A percentile compares a stretch with the other conserved stretches of the same genome.
These are phyloP conservation scores for Vaccinium macrocarpon DNA, from an alignment of 148 eudicot species.

Conservation along the genomic window DNA sequence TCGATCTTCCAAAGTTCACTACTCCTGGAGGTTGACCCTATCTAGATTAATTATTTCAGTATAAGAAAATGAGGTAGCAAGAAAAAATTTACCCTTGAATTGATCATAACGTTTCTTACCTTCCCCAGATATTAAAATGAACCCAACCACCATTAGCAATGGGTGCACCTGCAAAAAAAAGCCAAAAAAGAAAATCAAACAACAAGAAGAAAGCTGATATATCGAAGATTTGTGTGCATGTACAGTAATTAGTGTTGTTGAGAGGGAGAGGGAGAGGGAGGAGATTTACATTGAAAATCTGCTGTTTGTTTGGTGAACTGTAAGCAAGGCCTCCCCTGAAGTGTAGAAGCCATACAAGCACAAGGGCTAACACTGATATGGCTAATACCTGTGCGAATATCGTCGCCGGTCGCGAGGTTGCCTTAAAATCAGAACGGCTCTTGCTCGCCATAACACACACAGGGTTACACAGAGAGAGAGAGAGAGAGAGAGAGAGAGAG, in stretches of 20 bases:
- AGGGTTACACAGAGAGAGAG: not conserved
- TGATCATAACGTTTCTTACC: conserved; percentile 29
- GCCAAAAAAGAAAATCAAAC: not conserved
- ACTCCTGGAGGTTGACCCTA: not conserved
- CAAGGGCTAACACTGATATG: conserved; percentile 31
- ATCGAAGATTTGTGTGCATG: not conserved
- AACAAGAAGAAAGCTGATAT: not conserved
- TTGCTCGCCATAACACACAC: conserved; percentile 5
- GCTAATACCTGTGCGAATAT: conserved; percentile 49
- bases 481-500: not conserved
- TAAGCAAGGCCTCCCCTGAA: conserved; percentile 60
- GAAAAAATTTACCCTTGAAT: not conserved
- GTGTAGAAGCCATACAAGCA: conserved; percentile 59
- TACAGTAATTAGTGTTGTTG: not conserved
- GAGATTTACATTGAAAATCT: conserved; percentile 55
- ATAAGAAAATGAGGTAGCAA: not conserved
- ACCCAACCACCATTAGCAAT: conserved; percentile 45
- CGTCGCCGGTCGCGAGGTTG: conserved; percentile 26
- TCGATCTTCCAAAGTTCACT: not conserved
- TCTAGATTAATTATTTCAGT: not conserved
- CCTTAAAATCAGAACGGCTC: conserved; percentile 18
- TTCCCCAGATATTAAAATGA: conserved; percentile 43
- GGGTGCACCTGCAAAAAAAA: conserved; percentile 49
- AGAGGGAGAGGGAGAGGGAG: not conserved
- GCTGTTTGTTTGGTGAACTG: conserved; percentile 32